Evolutionary conservation across 2,329 filamentous ascomycete species (phyloP), one percentile per base, ranked within the genome.

Genomic region (Exutisphaerella laricina): DNA sequence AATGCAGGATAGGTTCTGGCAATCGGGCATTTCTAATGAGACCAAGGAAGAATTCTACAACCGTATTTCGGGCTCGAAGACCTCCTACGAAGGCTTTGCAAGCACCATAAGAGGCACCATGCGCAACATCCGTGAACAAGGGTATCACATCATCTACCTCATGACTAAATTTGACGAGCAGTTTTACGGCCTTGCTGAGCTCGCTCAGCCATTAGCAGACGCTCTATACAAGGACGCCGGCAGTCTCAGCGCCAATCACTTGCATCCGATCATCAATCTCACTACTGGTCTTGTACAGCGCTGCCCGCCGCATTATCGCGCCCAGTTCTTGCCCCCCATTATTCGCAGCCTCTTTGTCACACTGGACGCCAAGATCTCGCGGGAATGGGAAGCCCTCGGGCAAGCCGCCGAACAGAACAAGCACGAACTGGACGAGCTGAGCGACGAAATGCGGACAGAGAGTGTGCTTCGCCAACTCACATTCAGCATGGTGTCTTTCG

Each of bases 11-110:
- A 78, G 92, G 17, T 98, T 98, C 64, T 98, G 92, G 92, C 92
- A 98, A 70, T 88, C 89, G 5, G 92, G 92, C 7, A 98, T 98
- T 38, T 97, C 92, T 0, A 85, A 84, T 49, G 92, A 94, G 18
- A 97, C 87, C 56, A 88, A 92, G 62, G 92, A 97, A 50, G 90
- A 97, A 45, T 98, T 98, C 62, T 97, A 96, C 64, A 85, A 88
- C 22, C 80, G 87, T 29, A 90, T 98, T 2, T 80, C 88, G 43
- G 85, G 88, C 22, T 95, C 92, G 43, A 94, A 88, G 65, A 78
- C 77, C 29, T 95, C 88, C 0, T 79, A 95, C 43, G 92, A 98
- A 66, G 92, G 92, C 0, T 85, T 98, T 50, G 90, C 89, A 4
- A 97, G 90, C 1, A 89, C 88, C 0, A 88, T 98, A 30, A 81